Base-by-base conservation (phyloP, 1,284 basidiomycete species). In the Irpex sp. region DNA sequence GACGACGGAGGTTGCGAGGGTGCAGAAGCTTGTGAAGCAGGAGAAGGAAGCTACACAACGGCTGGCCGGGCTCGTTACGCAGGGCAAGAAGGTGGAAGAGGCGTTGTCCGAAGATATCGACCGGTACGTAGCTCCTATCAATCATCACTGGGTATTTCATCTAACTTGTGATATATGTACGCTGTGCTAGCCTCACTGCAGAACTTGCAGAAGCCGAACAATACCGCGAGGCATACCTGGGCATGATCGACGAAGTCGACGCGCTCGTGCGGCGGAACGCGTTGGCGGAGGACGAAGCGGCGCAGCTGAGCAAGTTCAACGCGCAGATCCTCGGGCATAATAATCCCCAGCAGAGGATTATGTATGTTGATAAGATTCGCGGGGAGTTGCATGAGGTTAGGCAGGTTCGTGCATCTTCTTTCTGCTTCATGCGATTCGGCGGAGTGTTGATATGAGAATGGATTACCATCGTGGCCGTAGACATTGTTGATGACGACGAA, bases 251-350 rank as follows among this genome's bases (percentile, higher is more conserved):
- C 9, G 83, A 91, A 69, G 83, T 91, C 49, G 82, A 81, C 31
- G 77, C 80, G 1, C 79, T 92, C 13, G 74, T 89, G 26, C 81
- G 85, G 11, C 81, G 86, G n/a, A 91, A 91, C 63, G 80, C 85
- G 46, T 77, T 92, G 43, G 91, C 89, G 6, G 88, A 93, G 69
- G 85, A 85, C 43, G 90, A 93, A 70, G 84, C 88, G 0, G 75
- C 81, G 49, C 78, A 78, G 15, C 79, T 93, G 37, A 87, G 88
- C 70, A 82, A 78, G 69, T 89, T 91, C 76, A 93, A 93, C 66
- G 90, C 90, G 0, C 84, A 92, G 71, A 90, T 92, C 61, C 74
- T 92, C 17, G 83, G 88, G 0, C 90, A 92, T 69, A 79, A 82
- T 35, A 92, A 92, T 70, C 88, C 89, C 4, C 84, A 86, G 0